Base-by-base conservation (phyloP, 805 yeast genomes). In the Priceomyces carsonii region DNA sequence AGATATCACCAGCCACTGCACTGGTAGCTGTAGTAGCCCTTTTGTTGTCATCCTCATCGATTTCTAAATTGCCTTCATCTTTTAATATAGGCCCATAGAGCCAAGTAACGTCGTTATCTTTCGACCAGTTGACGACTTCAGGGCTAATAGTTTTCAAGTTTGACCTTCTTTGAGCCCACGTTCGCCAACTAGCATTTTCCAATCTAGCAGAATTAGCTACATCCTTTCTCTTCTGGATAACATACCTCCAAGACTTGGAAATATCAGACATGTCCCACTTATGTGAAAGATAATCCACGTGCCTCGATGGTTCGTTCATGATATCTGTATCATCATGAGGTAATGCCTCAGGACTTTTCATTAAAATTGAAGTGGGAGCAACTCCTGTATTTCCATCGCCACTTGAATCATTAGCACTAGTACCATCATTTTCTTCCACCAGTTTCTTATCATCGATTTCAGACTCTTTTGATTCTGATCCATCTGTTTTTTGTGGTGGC, bases 21-120 rank as follows among this genome's bases (percentile, higher is more conserved):
- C 62, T 58, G n/a, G 68, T 57, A 1, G 70, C 71, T n/a, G 68
- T 63, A 22, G 53, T 53, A 13, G 45, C 43, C 14, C 44, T 28
- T 23, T 40, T 33, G 20, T 40, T 35, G 14, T 34, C 33, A 8
- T 48, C 51, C 18, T 48, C 55, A 22, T 48, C 50, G 19, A 49
- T 53, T 13, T 33, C 36, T 14, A 43, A 47, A 21, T 46, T 42
- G 22, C 53, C 61, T 18, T 64, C 68, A 36, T 75, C 80, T 38
- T 69, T 71, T 37, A 77, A 69, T 16, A 80, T 67, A 0, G 99
- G 99, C 1, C 99, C 99, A 63, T 91, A 93, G 9, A 93, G 74
- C 99, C 99, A 93, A 1, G 97, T 89, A 8, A 93, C 96, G 59
- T 93, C 99, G 39, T 84, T 82, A 51, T 93, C 99, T 62, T 95